Evolutionary conservation across 441 rosid genomes (phyloP).

Genomic region (Lepidium campestre): DNA sequence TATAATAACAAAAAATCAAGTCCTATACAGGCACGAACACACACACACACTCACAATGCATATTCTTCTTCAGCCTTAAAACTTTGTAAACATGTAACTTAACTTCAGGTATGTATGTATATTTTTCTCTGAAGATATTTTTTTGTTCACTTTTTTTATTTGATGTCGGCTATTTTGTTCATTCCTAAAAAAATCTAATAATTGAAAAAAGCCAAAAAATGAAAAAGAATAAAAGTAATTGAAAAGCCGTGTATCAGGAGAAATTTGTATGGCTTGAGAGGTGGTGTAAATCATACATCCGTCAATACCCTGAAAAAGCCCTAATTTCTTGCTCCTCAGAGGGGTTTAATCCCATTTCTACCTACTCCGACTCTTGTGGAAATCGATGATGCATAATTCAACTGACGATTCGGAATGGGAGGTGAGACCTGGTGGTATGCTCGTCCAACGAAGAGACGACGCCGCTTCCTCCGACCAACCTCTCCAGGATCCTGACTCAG

Average conservation of each 20-base stretch:
- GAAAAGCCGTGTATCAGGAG: background rate
- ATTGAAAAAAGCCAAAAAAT: background rate
- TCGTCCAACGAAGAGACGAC: conserved; percentile 52
- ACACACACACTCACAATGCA: background rate
- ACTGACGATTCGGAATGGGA: conserved; percentile 36
- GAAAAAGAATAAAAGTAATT: background rate
- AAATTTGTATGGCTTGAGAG: conserved; percentile 11
- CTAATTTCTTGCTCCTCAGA: background rate
- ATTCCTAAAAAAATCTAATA: background rate
- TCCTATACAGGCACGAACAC: no score
- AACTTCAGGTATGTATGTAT: no score
- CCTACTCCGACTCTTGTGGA: background rate
- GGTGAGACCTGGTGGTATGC: conserved; percentile 50
- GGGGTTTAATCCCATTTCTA: background rate
- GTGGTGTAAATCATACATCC: background rate
- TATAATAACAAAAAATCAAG: no score
- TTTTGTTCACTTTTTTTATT: no score
- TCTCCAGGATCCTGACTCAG: conserved; percentile 21
- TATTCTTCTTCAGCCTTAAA: background rate
- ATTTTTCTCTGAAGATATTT: background rate
- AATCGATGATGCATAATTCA: conserved; percentile 21
- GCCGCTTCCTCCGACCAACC: conserved; percentile 10
- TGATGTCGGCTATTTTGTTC: background rate
- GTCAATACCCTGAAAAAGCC: conserved; percentile 11
- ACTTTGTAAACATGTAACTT: background rate